phyloP scores from a whole-genome alignment of 202 grass and related monocot species.

The Carex arenaria region DNA sequence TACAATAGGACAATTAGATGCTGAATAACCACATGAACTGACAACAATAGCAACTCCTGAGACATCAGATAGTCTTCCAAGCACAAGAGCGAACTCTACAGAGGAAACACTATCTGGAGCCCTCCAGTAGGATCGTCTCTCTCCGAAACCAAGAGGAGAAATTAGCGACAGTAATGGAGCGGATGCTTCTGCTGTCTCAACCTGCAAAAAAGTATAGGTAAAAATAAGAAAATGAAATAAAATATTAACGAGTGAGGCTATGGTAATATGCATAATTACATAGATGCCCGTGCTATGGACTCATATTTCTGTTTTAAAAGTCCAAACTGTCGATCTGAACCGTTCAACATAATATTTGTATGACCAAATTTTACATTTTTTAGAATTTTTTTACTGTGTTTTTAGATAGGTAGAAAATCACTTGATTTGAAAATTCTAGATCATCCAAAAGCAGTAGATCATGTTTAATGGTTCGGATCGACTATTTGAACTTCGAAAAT shows the following conservation, averaged over 20 bases:
- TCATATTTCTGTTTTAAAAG: too few species aligned
- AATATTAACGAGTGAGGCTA: neutral
- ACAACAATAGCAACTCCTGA: slow-evolving; percentile 76
- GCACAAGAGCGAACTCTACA: slow-evolving; percentile 85
- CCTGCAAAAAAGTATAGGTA: slow-evolving; percentile 33
- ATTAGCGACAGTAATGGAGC: slow-evolving; percentile 77
- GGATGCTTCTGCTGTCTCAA: slow-evolving; percentile 60
- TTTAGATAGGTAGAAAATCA: too few species aligned
- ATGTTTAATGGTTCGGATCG: too few species aligned
- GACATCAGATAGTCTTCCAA: slow-evolving; percentile 92
- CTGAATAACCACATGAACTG: slow-evolving; percentile 85
- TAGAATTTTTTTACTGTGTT: too few species aligned
- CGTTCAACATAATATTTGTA: too few species aligned
- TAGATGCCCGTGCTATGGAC: too few species aligned
- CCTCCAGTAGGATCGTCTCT: slow-evolving; percentile 74
- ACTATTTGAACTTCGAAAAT: too few species aligned
- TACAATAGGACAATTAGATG: slow-evolving; percentile 82
- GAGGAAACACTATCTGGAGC: slow-evolving; percentile 49
- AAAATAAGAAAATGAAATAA: slow-evolving; percentile 11
- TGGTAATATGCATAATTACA: too few species aligned
- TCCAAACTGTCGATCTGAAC: too few species aligned
- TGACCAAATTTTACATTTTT: too few species aligned
- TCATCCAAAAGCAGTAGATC: too few species aligned
- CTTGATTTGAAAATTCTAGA: too few species aligned
- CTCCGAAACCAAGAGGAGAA: slow-evolving; percentile 69